A percentile compares a stretch with the other conserved stretches of the same genome.
Evolutionary conservation across 192 early-diverging fungal species (phyloP).

Genomic region (Coemansia brasiliensis): DNA sequence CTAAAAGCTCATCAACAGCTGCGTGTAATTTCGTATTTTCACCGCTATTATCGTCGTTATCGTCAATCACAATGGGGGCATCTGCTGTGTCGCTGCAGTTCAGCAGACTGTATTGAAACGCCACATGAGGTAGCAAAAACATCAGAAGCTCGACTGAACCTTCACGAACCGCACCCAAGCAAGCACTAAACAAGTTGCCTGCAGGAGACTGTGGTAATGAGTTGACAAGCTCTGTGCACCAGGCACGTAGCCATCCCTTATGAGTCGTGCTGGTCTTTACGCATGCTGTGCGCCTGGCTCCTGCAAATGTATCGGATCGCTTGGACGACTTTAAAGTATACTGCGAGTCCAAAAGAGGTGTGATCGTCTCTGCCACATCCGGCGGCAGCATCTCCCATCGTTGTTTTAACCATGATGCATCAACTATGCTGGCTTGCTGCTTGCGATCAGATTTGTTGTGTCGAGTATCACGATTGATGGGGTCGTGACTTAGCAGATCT

Average conservation of each 20-base stretch:
- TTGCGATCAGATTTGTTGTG: conserved; percentile 5
- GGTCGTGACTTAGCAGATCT: conserved; percentile 14
- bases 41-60: conserved; percentile 25
- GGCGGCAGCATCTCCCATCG: conserved; percentile 48
- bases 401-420: conserved; percentile 16
- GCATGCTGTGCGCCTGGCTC: conserved; percentile 11
- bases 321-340: conserved; percentile 41
- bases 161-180: conserved; percentile 42
- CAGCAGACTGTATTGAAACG: conserved; percentile 34
- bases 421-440: conserved; percentile 7
- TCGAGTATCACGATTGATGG: neutral
- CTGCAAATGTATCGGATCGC: neutral
- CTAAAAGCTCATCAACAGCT: conserved; percentile 22
- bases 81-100: neutral
- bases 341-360: conserved; percentile 45
- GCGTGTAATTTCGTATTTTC: neutral
- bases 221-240: conserved; percentile 31
- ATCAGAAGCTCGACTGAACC: conserved; percentile 31
- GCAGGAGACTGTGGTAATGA: conserved; percentile 11
- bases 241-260: conserved; percentile 36
- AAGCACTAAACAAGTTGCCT: conserved; percentile 27
- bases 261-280: conserved; percentile 16
- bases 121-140: conserved; percentile 38
- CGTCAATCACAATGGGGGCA: conserved; percentile 24
- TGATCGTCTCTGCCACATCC: conserved; percentile 21